These are phyloP conservation scores for Brettanomyces naardenensis DNA, from an alignment of 805 yeast genomes.

Conservation along the genomic window DNA sequence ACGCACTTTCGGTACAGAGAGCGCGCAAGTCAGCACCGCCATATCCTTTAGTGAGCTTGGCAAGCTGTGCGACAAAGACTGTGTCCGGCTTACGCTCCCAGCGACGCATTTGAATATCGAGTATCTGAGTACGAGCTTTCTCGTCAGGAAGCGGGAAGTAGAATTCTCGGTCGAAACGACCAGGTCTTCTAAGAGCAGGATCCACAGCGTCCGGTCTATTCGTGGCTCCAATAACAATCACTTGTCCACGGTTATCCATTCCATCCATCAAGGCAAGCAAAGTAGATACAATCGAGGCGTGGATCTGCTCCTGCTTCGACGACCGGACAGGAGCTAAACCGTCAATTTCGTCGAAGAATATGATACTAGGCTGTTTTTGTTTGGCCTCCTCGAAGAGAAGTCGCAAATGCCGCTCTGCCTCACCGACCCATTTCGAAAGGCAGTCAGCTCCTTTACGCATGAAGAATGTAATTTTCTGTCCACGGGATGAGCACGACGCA, in stretches of 20 bases:
- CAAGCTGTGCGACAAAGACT: slow-evolving; percentile 55
- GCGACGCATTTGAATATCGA: slow-evolving; percentile 77
- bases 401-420: slow-evolving; percentile 91
- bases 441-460: slow-evolving; percentile 99
- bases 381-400: slow-evolving; percentile 92
- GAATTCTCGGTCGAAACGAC: slow-evolving; percentile 94
- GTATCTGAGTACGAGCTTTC: slow-evolving; percentile 68
- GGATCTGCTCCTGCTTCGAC: slow-evolving; percentile 96
- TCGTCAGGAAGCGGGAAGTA: slow-evolving; percentile 89
- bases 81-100: slow-evolving; percentile 73
- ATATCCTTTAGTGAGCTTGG: slow-evolving; percentile 83
- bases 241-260: slow-evolving; percentile 98
- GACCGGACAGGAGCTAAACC: slow-evolving; percentile 98
- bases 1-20: slow-evolving; percentile 90
- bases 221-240: slow-evolving; percentile 96
- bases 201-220: slow-evolving; percentile 98
- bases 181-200: slow-evolving; percentile 95
- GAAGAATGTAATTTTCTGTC: slow-evolving; percentile 84
- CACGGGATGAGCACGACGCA: slow-evolving; percentile 82
- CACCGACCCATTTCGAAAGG: slow-evolving; percentile 97
- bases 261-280: slow-evolving; percentile 96
- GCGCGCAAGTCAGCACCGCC: slow-evolving; percentile 98
- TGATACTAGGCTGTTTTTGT: slow-evolving; percentile 91
- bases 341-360: slow-evolving; percentile 96
- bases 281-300: slow-evolving; percentile 94